Evolutionary conservation across 2,329 filamentous ascomycete genomes (phyloP), one percentile per base, ranked within the genome.

Genomic region (Dactylellina haptotyla): DNA sequence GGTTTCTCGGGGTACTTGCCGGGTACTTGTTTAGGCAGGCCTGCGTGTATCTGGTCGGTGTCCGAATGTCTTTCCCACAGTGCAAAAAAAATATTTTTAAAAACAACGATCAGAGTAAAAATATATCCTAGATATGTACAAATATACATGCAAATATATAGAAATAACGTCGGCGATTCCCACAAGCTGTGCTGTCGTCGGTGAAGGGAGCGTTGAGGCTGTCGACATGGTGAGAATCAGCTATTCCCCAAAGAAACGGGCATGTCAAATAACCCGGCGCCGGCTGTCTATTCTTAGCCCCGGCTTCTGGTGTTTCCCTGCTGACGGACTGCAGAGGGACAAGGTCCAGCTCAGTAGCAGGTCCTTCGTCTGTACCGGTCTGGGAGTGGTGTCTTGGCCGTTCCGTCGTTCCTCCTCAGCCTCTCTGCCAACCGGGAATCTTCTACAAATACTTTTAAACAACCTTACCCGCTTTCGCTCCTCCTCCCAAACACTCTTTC

Each of bases 381-480:
- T 39, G 12, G 16, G 12, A 8, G 5, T 48, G 46, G 4, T 30
- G 32, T 18, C 64, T 58, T 70, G 64, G 48, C 54, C 39, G 6
- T 25, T 58, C 41, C 43, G 32, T 34, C 32, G 45, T 46, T 58
- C 34, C 2, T 54, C 37, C 59, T 71, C 57, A 63, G 57, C 66
- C 66, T 71, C 58, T 58, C 37, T 51, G 16, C 50, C 53, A 53
- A 45, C 54, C 39, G 12, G 28, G 63, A 32, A 45, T 25, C 20
- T 34, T 51, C 63, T 56, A 51, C 63, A 67, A 63, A 61, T 71
- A 57, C 59, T 53, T 63, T 51, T 30, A 23, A 20, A 32, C 51
- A 45, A 53, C 30, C 45, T n/a, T 9, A 43, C 4, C 41, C n/a
- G 30, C 10, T 25, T 14, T n/a, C 28, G 25, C 16, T 43, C 18